Conservation (phyloP, 768 basidiomycete genomes). For the Strobilomyces echinocephalus region DNA sequence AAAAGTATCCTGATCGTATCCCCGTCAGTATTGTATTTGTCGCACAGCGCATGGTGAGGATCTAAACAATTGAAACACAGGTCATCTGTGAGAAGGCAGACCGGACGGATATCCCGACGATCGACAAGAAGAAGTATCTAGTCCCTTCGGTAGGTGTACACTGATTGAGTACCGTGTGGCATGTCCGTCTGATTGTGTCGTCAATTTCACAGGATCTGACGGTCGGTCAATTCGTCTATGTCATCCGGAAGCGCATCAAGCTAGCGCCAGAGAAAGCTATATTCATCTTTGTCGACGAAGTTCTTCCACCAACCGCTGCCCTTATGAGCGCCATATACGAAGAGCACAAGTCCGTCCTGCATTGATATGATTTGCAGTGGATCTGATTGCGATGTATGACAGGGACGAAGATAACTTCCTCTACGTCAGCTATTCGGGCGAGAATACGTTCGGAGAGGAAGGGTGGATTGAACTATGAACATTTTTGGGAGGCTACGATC, state of each 20-base stretch:
- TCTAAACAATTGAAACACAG: slow-evolving; percentile 37
- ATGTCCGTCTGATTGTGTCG: slow-evolving; percentile 26
- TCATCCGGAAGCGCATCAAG: slow-evolving; percentile 99
- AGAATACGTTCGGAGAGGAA: slow-evolving; percentile 82
- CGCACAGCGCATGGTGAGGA: neutral
- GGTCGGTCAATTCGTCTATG: slow-evolving; percentile 98
- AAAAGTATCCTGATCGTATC: slow-evolving; percentile 98
- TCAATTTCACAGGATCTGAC: slow-evolving; percentile 70
- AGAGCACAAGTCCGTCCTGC: slow-evolving; percentile 87
- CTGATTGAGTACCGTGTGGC: slow-evolving; percentile 1
- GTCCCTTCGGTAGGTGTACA: slow-evolving; percentile 79
- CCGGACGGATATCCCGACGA: slow-evolving; percentile 95
- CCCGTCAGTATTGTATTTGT: slow-evolving; percentile 54
- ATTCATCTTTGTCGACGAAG: slow-evolving; percentile 99
- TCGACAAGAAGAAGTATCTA: slow-evolving; percentile 99
- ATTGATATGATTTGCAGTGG: neutral
- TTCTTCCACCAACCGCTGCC: slow-evolving; percentile 95
- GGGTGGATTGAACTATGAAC: slow-evolving; percentile 33
- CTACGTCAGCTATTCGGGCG: slow-evolving; percentile 97
- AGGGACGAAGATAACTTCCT: slow-evolving; percentile 99
- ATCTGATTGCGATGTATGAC: slow-evolving; percentile 25
- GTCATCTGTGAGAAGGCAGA: slow-evolving; percentile 99
- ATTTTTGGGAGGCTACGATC: slow-evolving; percentile 16
- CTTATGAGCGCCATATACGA: slow-evolving; percentile 99
- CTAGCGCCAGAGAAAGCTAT: slow-evolving; percentile 99